phyloP scores from a whole-genome alignment of 306 rosid genomes.

The Begonia masoniana region DNA sequence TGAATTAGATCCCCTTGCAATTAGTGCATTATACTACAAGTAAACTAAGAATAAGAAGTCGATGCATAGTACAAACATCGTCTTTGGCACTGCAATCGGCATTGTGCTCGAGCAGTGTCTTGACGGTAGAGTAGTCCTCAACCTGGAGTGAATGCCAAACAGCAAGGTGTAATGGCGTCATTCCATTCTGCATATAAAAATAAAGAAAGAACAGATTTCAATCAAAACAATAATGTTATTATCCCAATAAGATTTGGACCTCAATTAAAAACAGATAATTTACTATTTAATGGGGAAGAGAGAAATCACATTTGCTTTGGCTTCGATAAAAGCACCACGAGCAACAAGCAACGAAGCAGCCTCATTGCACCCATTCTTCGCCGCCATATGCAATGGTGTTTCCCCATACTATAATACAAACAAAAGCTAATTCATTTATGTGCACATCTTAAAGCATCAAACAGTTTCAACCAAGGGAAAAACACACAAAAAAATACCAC shows the following conservation, averaged over 20 bases:
- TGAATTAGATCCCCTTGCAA: constrained; percentile 3
- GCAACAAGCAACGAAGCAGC: constrained; percentile 57
- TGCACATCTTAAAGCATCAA: background rate
- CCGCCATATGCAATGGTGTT: constrained; percentile 95
- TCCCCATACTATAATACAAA: constrained; percentile 64
- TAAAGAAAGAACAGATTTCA: constrained; percentile 11
- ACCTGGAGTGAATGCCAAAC: constrained; percentile 81
- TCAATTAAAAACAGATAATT: constrained; percentile 10
- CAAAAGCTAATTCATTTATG: background rate
- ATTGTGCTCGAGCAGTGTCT: constrained; percentile 53
- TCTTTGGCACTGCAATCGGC: constrained; percentile 88
- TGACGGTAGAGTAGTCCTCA: constrained; percentile 61
- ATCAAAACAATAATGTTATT: constrained; percentile 10
- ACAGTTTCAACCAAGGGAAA: background rate
- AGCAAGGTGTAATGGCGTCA: constrained; percentile 97
- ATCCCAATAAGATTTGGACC: constrained; percentile 8
- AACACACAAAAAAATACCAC: background rate
- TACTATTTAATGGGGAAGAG: constrained; percentile 5
- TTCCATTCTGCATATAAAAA: constrained; percentile 68
- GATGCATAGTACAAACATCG: constrained; percentile 30
- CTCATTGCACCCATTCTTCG: constrained; percentile 83
- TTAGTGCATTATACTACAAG: constrained; percentile 1
- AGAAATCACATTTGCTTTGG: constrained; percentile 72
- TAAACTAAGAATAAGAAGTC: constrained; percentile 4
- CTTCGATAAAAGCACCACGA: constrained; percentile 70